Conservation (phyloP, 345 rosid genomes). For the Citropsis articulata region DNA sequence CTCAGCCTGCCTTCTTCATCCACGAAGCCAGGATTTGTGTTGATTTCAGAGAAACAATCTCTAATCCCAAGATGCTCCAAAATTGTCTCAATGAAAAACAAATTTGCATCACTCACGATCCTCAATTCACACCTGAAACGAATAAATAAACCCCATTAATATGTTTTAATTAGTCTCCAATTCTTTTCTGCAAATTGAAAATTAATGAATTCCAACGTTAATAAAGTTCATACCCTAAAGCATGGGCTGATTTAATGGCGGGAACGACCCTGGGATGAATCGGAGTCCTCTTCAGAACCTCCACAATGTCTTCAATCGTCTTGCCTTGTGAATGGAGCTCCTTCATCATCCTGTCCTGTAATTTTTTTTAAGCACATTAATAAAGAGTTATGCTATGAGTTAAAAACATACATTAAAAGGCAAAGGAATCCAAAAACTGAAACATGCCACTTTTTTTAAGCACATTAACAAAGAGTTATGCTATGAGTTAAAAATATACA, state of each 20-base stretch:
- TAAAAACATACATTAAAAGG: not conserved
- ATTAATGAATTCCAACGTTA: not conserved
- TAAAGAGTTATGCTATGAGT: not conserved
- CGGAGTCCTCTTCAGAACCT: slow-evolving; percentile 48
- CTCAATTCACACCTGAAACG: slow-evolving; percentile 73
- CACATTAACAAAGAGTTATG: not conserved
- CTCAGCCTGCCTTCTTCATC: slow-evolving; percentile 54
- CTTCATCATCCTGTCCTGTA: slow-evolving; percentile 79
- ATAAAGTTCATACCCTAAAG: slow-evolving; percentile 49
- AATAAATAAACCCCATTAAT: not conserved
- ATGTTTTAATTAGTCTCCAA: not conserved
- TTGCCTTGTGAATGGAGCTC: slow-evolving; percentile 63
- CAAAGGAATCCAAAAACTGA: not conserved
- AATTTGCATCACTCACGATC: slow-evolving; percentile 76
- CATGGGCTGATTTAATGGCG: slow-evolving; percentile 73
- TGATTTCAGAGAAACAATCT: slow-evolving; percentile 71
- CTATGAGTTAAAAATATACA: not conserved
- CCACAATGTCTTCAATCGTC: slow-evolving; percentile 55
- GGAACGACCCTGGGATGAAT: slow-evolving; percentile 66
- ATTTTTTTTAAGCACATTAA: not conserved
- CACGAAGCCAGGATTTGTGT: slow-evolving; percentile 66
- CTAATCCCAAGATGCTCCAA: slow-evolving; percentile 61
- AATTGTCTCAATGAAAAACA: slow-evolving; percentile 73
- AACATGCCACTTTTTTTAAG: slow-evolving; percentile 37
- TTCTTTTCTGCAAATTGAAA: not conserved